phyloP scores from a whole-genome alignment of 2,329 filamentous ascomycete species.

The Ceratocystis colombiana region DNA sequence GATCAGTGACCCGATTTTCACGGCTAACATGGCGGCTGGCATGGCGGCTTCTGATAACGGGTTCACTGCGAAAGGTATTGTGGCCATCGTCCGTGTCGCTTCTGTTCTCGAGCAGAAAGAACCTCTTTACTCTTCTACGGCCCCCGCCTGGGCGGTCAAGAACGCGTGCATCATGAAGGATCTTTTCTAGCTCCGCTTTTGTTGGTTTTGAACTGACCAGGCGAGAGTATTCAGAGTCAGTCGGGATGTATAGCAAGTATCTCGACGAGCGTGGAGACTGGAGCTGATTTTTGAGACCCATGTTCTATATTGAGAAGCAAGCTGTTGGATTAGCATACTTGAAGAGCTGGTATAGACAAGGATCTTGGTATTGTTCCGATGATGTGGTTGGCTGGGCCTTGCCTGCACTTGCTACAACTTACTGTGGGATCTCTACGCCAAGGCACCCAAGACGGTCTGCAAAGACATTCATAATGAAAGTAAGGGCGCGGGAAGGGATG shows the following conservation, averaged over 20 bases:
- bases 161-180: conserved; percentile 17
- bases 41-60: neutral
- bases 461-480: conserved; percentile 13
- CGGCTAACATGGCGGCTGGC: neutral
- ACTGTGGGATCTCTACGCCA: conserved; percentile 11
- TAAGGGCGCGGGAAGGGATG: neutral
- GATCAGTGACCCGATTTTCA: neutral
- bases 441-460: conserved; percentile 4
- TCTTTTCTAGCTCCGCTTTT: conserved; percentile 19
- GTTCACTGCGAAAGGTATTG: neutral
- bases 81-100: neutral
- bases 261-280: conserved; percentile 6
- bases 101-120: conserved; percentile 20
- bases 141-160: conserved; percentile 18
- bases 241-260: conserved; percentile 24
- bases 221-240: conserved; percentile 22
- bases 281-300: conserved; percentile 8
- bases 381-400: neutral
- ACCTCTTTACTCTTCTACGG: conserved; percentile 19
- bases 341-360: neutral
- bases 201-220: conserved; percentile 17
- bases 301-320: neutral
- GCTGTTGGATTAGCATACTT: neutral
- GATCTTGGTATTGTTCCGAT: neutral
- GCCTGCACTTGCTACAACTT: neutral